A percentile compares a stretch with the other conserved stretches of the same genome.
Conservation (phyloP, 257 asterid genomes). For the Solanum pimpinellifolium region DNA sequence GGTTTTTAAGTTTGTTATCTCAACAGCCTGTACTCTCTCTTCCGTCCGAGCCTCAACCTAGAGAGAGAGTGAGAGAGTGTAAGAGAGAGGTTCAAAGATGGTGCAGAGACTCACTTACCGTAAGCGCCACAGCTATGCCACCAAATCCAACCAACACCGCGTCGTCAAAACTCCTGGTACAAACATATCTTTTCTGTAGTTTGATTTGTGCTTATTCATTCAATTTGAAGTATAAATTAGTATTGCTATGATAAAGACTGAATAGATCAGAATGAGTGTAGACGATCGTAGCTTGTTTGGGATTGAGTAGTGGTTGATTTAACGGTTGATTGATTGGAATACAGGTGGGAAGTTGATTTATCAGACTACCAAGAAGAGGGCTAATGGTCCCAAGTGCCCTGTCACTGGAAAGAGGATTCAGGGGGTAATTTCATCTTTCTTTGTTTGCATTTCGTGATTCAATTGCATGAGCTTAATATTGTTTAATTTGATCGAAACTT, state of each 20-base stretch:
- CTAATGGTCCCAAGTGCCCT: slow-evolving; percentile 11
- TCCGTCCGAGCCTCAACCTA: not conserved
- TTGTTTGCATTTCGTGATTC: not conserved
- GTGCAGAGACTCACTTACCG: slow-evolving; percentile 13
- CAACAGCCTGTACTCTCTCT: not conserved
- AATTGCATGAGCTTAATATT: not conserved
- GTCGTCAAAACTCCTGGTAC: slow-evolving; percentile 15
- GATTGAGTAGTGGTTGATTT: not conserved
- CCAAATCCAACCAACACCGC: slow-evolving; percentile 12
- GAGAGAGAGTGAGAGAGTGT: not conserved
- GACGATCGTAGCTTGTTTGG: not conserved
- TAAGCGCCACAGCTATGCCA: slow-evolving; percentile 13
- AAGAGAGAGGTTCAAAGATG: not conserved
- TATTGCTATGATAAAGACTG: not conserved
- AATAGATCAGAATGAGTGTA: not conserved
- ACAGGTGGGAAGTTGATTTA: not conserved
- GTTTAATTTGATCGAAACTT: not conserved
- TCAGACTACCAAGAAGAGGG: slow-evolving; percentile 3
- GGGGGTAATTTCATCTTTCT: not conserved
- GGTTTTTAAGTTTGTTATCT: not conserved
- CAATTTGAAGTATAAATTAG: not conserved
- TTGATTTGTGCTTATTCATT: not conserved
- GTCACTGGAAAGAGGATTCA: slow-evolving; percentile 13
- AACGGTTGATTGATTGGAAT: not conserved
- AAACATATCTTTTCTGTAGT: not conserved